These are phyloP conservation scores for Phyllachora maydis DNA, from an alignment of 2,329 filamentous ascomycete genomes.

Conservation along the genomic window DNA sequence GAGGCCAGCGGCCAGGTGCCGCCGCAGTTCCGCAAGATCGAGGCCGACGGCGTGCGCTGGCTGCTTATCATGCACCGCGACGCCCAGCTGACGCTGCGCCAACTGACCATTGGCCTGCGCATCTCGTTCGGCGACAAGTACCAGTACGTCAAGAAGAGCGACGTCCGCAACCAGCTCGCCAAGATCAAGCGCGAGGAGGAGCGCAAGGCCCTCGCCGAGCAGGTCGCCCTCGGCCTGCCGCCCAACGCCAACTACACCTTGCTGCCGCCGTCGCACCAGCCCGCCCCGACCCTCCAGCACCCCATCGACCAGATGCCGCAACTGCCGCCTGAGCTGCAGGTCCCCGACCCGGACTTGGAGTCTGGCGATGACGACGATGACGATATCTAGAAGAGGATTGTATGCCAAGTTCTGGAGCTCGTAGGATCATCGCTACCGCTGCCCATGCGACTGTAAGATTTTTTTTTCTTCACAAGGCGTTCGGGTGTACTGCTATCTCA, in stretches of 20 bases:
- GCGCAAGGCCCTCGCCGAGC: conserved; percentile 5
- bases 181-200: conserved; percentile 11
- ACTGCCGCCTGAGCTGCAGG: conserved; percentile 8
- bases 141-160: conserved; percentile 10
- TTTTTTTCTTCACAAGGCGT: too few relatives aligned
- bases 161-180: conserved; percentile 9
- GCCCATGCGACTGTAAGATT: too few relatives aligned
- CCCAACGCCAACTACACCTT: conserved; percentile 6
- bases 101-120: conserved; percentile 9
- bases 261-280: conserved; percentile 6
- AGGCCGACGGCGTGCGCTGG: conserved; percentile 8
- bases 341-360: conserved; percentile 9
- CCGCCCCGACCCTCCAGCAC: conserved; percentile 3
- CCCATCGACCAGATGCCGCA: conserved; percentile 4
- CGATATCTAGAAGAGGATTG: too few relatives aligned
- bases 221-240: conserved; percentile 5
- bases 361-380: conserved; percentile 8
- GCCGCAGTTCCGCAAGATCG: conserved; percentile 10
- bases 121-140: conserved; percentile 11
- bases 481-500: too few relatives aligned
- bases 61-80: conserved; percentile 11
- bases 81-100: conserved; percentile 8
- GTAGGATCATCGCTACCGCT: too few relatives aligned
- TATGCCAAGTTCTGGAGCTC: too few relatives aligned
- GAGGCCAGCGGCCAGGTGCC: conserved; percentile 7